phyloP scores from a whole-genome alignment of 495 filamentous ascomycete genomes.

The Penicillium lagena region DNA sequence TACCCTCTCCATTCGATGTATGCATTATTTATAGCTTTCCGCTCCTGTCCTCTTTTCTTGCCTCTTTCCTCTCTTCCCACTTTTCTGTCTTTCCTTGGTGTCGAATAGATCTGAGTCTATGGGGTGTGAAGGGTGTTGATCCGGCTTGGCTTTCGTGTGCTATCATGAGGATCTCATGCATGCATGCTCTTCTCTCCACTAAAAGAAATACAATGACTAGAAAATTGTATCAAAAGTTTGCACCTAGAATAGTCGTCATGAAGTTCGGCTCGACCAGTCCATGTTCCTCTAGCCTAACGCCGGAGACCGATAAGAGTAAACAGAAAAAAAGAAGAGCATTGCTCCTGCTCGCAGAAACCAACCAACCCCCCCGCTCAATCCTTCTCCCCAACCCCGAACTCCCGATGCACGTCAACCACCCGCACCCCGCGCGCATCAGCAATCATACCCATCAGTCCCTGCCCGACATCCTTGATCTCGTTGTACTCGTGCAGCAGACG shows the following conservation, averaged over 20 bases:
- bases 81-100: too few relatives aligned
- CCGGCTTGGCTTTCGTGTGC: too few relatives aligned
- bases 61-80: background rate
- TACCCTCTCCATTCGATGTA: background rate
- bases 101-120: too few relatives aligned
- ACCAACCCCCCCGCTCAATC: conserved; percentile 22
- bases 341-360: background rate
- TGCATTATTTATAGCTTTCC: background rate
- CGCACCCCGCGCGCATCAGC: conserved; percentile 63
- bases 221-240: too few relatives aligned
- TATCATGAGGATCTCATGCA: background rate
- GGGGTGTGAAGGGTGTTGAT: too few relatives aligned
- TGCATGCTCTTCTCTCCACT: background rate
- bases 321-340: too few relatives aligned
- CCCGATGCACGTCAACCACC: conserved; percentile 56
- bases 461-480: conserved; percentile 68
- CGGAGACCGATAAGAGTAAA: too few relatives aligned
- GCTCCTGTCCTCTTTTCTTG: background rate
- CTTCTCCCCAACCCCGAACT: conserved; percentile 36
- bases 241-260: too few relatives aligned
- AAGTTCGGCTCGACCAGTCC: too few relatives aligned
- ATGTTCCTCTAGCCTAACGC: too few relatives aligned
- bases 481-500: conserved; percentile 68
- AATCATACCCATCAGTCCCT: conserved; percentile 66
- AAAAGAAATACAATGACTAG: too few relatives aligned